Evolutionary conservation across 2,329 filamentous ascomycete species (phyloP), one percentile per base, ranked within the genome.

Genomic region (Hirsutella thompsonii): DNA sequence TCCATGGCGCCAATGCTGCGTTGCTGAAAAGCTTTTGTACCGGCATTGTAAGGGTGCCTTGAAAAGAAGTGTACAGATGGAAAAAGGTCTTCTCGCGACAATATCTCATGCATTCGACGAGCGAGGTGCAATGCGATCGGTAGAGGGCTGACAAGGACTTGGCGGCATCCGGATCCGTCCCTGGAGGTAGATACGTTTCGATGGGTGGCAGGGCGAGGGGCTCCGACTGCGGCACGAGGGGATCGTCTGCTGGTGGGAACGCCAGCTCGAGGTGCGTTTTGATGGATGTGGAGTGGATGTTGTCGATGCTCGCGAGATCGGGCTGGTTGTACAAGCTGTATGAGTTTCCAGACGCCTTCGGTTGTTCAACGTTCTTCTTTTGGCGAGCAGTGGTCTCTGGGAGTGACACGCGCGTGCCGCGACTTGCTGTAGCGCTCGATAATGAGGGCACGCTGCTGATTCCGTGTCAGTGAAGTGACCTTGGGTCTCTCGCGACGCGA

Each of bases 41-140:
- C 5, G 92, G 92, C 61, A 95, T 93, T 1, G 92, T 98, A 52
- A 98, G 74, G 2, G 89, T 96, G 42, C 92, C 92, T 54, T 94
- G 87, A 59, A 98, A 96, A 1, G 90, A 92, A 5, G 84, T 89
- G 58, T 93, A 94, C 14, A 95, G 75, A 49, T 93, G 86, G 58
- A 94, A 94, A 59, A 98, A 94, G 6, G 88, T 90, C 64, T 94
- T 94, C 60, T 95, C 87, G 56, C 92, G 93, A 70, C 90, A 95
- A 59, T 86, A 96, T 23, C 92, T 83, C 46, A 98, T 88, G 52
- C 87, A 90, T 61, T 98, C 92, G 26, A 98, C 83, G 5, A 98
- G 73, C 1, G 89, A 95, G 13, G 92, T 95, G 58, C 89, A 94
- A 57, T 96, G 90, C 3, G 90, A 92, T 38, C 88, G 79, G 57